Evolutionary conservation across 2,329 filamentous ascomycete genomes (phyloP), one percentile per base, ranked within the genome.

Genomic region (Pseudogymnoascus pannorum): DNA sequence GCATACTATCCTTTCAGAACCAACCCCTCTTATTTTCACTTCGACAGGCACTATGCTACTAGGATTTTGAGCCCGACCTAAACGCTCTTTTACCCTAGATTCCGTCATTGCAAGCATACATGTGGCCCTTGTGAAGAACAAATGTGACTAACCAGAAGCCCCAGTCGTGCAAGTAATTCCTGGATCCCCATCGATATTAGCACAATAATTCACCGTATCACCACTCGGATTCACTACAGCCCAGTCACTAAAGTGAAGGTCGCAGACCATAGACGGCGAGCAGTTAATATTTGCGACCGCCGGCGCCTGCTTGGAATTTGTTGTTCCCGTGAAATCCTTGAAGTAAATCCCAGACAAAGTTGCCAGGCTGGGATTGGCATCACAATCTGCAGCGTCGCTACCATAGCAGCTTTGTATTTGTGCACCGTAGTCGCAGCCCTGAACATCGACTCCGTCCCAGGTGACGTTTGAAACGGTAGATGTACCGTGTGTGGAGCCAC

Each of bases 391-490:
- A n/a, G n/a, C n/a, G 22, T 74, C 69, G 26, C 73, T 72, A 22
- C 69, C 70, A 62, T 78, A 79, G 62, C 76, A 79, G 61, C 73
- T 77, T 65, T 77, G 73, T 12, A 79, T 75, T 63, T 78, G 76
- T 64, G 77, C 72, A 2, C 75, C 77, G 62, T 78, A 78, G 60
- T 77, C 75, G 61, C 71, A 74, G 11, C 71, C 69, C 1, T 72
- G 64, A 5, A 77, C 72, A 0, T 68, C 71, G 16, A 79, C 68
- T 22, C 68, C 70, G 4, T 70, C 68, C 60, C 70, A 79, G 0
- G 75, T 78, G 18, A 78, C 74, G 62, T 79, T 79, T 4, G 64
- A 68, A 18, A 79, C 75, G 0, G 71, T 72, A 0, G 75, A 73
- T 0, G 68, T 64, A 14, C 75, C 74, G 62, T 78, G 72, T 3